Evolutionary conservation across 768 basidiomycete species (phyloP).

Genomic region (Tephrocybe sp.): DNA sequence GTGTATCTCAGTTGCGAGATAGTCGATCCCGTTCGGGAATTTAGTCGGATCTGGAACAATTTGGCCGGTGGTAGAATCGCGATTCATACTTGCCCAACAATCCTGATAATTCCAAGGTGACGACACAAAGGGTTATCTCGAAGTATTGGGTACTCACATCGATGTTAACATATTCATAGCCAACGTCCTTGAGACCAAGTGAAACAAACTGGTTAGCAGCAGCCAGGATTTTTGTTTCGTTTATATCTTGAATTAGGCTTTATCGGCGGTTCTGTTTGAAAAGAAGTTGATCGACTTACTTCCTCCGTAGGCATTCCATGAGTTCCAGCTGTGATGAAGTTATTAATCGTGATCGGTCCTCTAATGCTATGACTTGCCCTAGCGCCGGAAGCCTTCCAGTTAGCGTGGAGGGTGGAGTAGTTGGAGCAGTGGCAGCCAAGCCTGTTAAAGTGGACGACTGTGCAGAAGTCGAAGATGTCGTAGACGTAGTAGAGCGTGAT

Average conservation of each 20-base stretch:
- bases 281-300: constrained; percentile 19
- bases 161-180: constrained; percentile 51
- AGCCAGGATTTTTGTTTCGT: constrained; percentile 39
- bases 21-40: constrained; percentile 50
- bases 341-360: neutral
- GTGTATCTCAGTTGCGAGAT: constrained; percentile 42
- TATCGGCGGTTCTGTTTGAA: neutral
- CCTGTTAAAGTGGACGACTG: constrained; percentile 22
- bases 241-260: constrained; percentile 32
- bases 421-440: constrained; percentile 34
- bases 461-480: neutral
- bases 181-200: constrained; percentile 43
- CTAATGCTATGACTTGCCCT: constrained; percentile 28
- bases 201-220: constrained; percentile 45
- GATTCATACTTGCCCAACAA: constrained; percentile 42
- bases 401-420: constrained; percentile 34
- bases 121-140: neutral
- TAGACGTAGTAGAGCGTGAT: neutral
- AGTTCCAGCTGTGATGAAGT: constrained; percentile 41
- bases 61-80: constrained; percentile 36
- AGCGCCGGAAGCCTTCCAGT: constrained; percentile 46
- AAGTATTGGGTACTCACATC: constrained; percentile 31
- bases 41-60: constrained; percentile 50
- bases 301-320: constrained; percentile 50
- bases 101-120: constrained; percentile 29